Percentiles rank a stretch among this genome's conserved stretches.
Evolutionary conservation across 163 green algal genomes (phyloP).

Genomic region (Coccomyxa subellipsoidea): DNA sequence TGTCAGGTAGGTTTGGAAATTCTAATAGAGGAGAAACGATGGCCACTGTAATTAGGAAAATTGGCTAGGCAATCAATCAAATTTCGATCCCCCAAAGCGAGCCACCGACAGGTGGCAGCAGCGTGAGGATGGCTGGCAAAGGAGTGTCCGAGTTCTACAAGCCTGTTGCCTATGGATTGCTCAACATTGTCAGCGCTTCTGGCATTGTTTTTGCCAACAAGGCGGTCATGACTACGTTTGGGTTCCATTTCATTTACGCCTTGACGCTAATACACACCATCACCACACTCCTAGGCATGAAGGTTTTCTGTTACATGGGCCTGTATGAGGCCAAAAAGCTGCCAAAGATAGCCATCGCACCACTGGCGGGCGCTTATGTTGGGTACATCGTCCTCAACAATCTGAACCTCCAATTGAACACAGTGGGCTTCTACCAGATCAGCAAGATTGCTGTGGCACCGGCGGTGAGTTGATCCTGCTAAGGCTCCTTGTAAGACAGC

Average conservation of each 20-base stretch:
- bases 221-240: conserved; percentile 48
- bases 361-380: conserved; percentile 58
- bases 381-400: conserved; percentile 69
- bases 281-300: conserved; percentile 52
- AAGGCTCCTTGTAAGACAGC: too few species aligned
- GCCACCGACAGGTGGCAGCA: not conserved
- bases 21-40: too few species aligned
- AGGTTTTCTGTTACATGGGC: conserved; percentile 32
- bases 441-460: conserved; percentile 67
- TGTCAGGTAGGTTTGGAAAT: too few species aligned
- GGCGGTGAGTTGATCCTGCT: conserved; percentile 4
- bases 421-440: conserved; percentile 65
- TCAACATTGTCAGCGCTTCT: conserved; percentile 14
- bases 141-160: not conserved
- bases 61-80: too few species aligned
- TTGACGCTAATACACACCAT: conserved; percentile 64
- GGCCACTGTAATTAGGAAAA: too few species aligned
- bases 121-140: not conserved
- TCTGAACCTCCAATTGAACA: conserved; percentile 64
- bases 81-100: too few species aligned
- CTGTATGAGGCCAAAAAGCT: conserved; percentile 51
- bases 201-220: conserved; percentile 69
- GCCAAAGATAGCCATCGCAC: conserved; percentile 5
- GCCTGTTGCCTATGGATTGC: conserved; percentile 8
- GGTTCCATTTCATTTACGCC: conserved; percentile 57